Evolutionary conservation across 2,329 filamentous ascomycete species (phyloP), one percentile per base, ranked within the genome.

Genomic region (Thermoascus crustaceus): DNA sequence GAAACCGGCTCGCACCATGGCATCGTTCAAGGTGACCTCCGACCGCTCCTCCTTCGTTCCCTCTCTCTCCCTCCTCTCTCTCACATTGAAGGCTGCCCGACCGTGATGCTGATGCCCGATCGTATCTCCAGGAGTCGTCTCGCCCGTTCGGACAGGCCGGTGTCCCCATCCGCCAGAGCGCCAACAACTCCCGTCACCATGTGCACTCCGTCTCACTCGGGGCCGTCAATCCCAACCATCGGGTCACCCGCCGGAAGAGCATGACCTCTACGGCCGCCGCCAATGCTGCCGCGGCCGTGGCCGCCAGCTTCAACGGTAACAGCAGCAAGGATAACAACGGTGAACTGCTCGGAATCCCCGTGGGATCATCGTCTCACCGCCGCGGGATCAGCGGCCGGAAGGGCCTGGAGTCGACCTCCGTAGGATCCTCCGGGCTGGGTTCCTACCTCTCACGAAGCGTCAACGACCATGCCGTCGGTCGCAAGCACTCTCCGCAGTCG

Each of bases 201-300:
- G 7, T 17, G 3, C 26, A 91, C 62, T 89, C 85, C 39, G 71
- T 87, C 49, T 82, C 88, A 37, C 75, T 82, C 40, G 78, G 78
- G 49, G 78, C 82, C 39, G 75, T 88, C 55, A 89, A 88, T 67
- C 68, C 80, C 50, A 80, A 78, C 60, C 84, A 94, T 63, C 84
- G 91, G 50, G 78, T 96, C 48, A 87, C 85, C 50, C 85, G 89
- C 54, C 79, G 91, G 52, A 96, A 96, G 75, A 95, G 88, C 65
- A 87, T 94, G 57, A 79, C 76, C 57, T 86, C 85, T 42, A 82
- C 78, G 45, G 76, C 80, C 30, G 74, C 72, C 31, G 73, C 76
- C 59, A 88, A 83, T 62, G 77, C 82, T 30, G 80, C 83, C 11
- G 85, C 83, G 68, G 61, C 55, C 33, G 55, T 64, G 23, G 63